Evolutionary conservation across 345 rosid genomes (phyloP), one percentile per base, ranked within the genome.

Genomic region (Populus ilicifolia): DNA sequence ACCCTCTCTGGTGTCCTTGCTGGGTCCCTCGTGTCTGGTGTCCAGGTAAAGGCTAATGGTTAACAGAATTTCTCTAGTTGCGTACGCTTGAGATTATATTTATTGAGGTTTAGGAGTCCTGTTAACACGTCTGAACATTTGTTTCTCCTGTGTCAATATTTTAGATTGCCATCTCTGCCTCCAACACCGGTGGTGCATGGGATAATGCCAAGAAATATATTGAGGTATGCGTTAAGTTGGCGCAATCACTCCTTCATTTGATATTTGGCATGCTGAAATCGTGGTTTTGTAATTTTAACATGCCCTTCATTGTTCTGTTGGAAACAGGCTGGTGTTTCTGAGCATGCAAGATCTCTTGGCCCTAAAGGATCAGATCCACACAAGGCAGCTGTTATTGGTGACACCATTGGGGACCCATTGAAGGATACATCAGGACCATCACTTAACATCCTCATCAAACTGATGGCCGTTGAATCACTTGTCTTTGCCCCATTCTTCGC

Each of bases 131-230:
- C 36, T 23, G 38, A 41, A 6, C 5, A 38, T 4, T 54, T 65
- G 3, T 38, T 16, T 27, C 25, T 50, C 17, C 23, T 18, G n/a
- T 73, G 38, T 35, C 17, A 67, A 5, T 44, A 11, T 65, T 71
- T 20, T 86, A 95, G 98, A 82, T 95, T 77, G 97, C 98, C 70
- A 92, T 93, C 77, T 95, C 97, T 72, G 96, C 98, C 33, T 95
- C 99, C n/a, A 95, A 95, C 91, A 95, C 98, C 36, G 98, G 97
- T 69, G 99, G 98, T 20, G 98, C 99, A 18, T 95, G 99, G 99
- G 98, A 95, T 75, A 95, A 95, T 71, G 99, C 98, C 86, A 95
- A 95, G 93, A 95, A 95, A 85, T 95, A 95, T 84, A 95, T 95
- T 6, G 98, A 95, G 98, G 99, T 93, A 88, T 23, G 10, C 29